These are phyloP conservation scores for Debaryomycetaceae sp. DNA, from an alignment of 1,139 yeast genomes.

Conservation along the genomic window DNA sequence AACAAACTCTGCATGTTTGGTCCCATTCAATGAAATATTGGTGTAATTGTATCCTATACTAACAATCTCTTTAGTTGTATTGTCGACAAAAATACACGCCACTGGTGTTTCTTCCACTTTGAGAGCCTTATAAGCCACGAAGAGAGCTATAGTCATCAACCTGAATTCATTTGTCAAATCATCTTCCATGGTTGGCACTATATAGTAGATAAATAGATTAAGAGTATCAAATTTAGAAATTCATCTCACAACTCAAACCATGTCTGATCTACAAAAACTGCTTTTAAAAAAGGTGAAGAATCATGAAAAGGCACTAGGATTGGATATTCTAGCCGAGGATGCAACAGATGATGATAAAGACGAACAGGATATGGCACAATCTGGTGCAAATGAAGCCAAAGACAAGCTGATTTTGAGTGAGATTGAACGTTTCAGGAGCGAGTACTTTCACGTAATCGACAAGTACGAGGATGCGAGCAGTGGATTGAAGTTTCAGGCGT, in stretches of 20 bases:
- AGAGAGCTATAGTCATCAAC: conserved; percentile 37
- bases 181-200: conserved; percentile 1
- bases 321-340: conserved; percentile 29
- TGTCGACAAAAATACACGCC: conserved; percentile 63
- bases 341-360: conserved; percentile 10
- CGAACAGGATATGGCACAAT: background rate
- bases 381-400: background rate
- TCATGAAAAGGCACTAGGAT: conserved; percentile 37
- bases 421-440: conserved; percentile 5
- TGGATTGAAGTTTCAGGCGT: conserved; percentile 46
- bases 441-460: conserved; percentile 12
- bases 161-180: conserved; percentile 28
- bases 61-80: conserved; percentile 44
- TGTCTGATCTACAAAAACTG: conserved; percentile 45
- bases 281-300: conserved; percentile 36
- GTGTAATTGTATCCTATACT: conserved; percentile 86
- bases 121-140: conserved; percentile 41
- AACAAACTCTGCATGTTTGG: conserved; percentile 87
- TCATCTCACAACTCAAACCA: conserved; percentile 8
- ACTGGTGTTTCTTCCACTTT: conserved; percentile 67
- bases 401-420: conserved; percentile 3
- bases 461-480: conserved; percentile 7
- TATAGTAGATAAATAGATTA: background rate
- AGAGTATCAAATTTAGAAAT: background rate
- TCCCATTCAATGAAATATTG: conserved; percentile 79